phyloP scores from a whole-genome alignment of 768 basidiomycete species.

The Phlebiopsis gigantea region DNA sequence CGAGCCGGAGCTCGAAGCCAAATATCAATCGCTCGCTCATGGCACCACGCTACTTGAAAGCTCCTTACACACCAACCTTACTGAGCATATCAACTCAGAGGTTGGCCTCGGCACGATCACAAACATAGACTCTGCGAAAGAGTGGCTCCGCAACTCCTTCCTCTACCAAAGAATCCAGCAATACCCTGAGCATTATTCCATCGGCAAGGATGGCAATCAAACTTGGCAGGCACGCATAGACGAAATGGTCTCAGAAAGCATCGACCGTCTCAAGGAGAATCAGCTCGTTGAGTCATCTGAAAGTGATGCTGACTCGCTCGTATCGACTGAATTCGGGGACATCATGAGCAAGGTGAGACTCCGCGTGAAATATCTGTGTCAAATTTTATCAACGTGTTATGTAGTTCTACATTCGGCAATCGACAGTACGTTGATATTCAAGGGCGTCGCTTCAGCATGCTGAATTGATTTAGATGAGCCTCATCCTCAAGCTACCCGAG shows the following conservation, averaged over 20 bases:
- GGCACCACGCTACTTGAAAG: constrained; percentile 82
- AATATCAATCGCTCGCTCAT: constrained; percentile 65
- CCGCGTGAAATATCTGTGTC: background rate
- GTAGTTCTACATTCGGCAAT: constrained; percentile 77
- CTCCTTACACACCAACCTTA: constrained; percentile 72
- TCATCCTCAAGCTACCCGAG: constrained; percentile 54
- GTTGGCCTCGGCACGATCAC: constrained; percentile 84
- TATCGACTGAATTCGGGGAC: constrained; percentile 73
- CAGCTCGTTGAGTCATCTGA: constrained; percentile 49
- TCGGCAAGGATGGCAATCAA: constrained; percentile 49
- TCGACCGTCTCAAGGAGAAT: constrained; percentile 53
- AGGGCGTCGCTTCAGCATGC: too few species aligned
- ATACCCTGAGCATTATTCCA: constrained; percentile 75
- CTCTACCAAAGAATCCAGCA: constrained; percentile 79
- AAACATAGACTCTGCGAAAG: constrained; percentile 59
- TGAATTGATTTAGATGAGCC: constrained; percentile 48
- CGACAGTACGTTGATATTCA: constrained; percentile 42
- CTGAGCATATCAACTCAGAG: constrained; percentile 93
- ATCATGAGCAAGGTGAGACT: constrained; percentile 76
- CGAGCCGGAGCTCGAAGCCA: constrained; percentile 62
- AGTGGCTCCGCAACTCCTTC: constrained; percentile 84
- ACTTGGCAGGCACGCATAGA: constrained; percentile 71
- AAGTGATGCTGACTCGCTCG: constrained; percentile 35
- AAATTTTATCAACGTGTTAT: background rate
- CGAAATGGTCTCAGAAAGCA: constrained; percentile 65